A percentile compares a stretch with the other conserved stretches of the same genome.
Conservation (phyloP, 768 basidiomycete species). For the Suillus variegatus region DNA sequence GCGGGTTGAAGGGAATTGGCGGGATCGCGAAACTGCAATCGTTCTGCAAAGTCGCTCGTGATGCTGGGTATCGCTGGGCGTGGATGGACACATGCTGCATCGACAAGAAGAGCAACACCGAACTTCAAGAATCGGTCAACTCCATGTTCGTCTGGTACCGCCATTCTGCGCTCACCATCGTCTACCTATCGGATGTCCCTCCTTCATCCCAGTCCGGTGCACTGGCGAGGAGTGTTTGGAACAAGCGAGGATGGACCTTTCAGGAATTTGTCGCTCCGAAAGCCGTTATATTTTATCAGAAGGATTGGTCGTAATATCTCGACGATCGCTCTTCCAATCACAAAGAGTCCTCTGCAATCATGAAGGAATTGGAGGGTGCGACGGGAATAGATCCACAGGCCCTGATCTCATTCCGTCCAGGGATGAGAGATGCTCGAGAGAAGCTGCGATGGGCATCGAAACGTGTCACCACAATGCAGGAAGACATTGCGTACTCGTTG, state of each 20-base stretch:
- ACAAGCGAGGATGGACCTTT: not conserved
- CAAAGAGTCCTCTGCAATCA: not conserved
- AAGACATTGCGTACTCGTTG: not conserved
- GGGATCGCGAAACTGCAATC: not conserved
- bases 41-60: not conserved
- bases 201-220: not conserved
- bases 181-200: not conserved
- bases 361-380: not conserved
- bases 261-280: not conserved
- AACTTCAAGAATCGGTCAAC: not conserved
- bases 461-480: not conserved
- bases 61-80: not conserved
- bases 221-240: not conserved
- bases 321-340: not conserved
- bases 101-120: not conserved
- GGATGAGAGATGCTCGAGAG: not conserved
- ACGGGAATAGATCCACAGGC: not conserved
- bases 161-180: not conserved
- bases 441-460: not conserved
- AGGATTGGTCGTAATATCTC: not conserved
- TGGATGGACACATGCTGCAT: not conserved
- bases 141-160: not conserved
- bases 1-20: fast-evolving
- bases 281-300: not conserved
- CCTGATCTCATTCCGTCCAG: not conserved